These are phyloP conservation scores for Fusarium secorum DNA, from an alignment of 2,329 filamentous ascomycete genomes.

Conservation along the genomic window DNA sequence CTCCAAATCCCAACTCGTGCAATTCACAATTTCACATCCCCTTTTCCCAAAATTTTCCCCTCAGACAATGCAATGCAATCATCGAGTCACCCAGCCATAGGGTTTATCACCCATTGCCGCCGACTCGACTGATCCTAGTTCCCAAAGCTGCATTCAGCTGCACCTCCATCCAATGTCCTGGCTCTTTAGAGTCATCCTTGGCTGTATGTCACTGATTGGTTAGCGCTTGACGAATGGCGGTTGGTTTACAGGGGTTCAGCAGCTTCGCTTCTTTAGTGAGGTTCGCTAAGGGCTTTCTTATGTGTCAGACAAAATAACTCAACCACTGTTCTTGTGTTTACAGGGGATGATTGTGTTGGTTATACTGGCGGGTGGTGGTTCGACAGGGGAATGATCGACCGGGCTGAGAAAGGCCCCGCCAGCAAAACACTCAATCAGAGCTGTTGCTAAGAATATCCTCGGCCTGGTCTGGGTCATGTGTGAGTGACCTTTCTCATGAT, in stretches of 20 bases:
- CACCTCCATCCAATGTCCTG: conserved; percentile 16
- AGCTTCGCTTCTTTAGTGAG: conserved; percentile 16
- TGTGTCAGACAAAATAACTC: neutral
- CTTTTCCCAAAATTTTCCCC: neutral
- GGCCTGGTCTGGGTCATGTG: conserved; percentile 22
- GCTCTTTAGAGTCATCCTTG: conserved; percentile 12
- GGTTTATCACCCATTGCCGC: conserved; percentile 11
- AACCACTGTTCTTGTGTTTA: accelerated
- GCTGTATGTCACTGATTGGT: conserved; percentile 19
- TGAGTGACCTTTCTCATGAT: conserved; percentile 19
- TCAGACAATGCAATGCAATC: neutral
- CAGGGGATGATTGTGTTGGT: accelerated
- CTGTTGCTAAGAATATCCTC: conserved; percentile 35
- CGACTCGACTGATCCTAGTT: neutral
- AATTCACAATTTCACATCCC: neutral
- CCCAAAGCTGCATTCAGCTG: conserved; percentile 20
- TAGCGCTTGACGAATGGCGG: conserved; percentile 22
- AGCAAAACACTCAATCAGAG: conserved; percentile 12
- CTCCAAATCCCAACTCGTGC: neutral
- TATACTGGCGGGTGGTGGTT: neutral
- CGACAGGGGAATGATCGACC: conserved; percentile 33
- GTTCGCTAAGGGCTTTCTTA: conserved; percentile 16
- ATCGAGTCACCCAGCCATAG: conserved; percentile 6
- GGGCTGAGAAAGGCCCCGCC: conserved; percentile 9
- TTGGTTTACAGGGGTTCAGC: conserved; percentile 10